Evolutionary conservation across 192 early-diverging fungal genomes (phyloP), one percentile per base, ranked within the genome.

Genomic region (Chytriomyces hyalinus): DNA sequence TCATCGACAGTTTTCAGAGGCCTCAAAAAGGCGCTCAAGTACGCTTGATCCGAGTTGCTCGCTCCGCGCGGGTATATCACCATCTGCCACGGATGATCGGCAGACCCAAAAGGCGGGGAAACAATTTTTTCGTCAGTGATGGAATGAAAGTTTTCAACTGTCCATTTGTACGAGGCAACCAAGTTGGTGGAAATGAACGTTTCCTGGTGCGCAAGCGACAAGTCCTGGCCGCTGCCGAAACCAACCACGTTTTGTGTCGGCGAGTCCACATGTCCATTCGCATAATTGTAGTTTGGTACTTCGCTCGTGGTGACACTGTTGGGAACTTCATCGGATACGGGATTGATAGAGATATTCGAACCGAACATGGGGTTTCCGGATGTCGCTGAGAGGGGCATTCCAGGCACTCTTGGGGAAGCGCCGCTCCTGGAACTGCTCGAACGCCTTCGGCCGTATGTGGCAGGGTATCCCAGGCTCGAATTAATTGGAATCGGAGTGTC

Each of bases 41-140:
- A 81, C 13, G 51, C 20, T 17, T 44, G 22, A 20, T 50, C 7
- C 36, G 36, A 36, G 50, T 80, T 78, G n/a, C 75, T 76, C 6
- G 78, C 72, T 5, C 86, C 86, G 43, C 69, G 64, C 0, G 86
- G 83, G 75, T 85, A 87, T 11, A 85, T 48, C 1, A 84, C 81
- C 49, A 87, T 66, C 73, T 87, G 86, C 83, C 84, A 87, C 22
- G 66, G 50, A 78, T 82, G 84, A 44, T 85, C 81, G 8, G 53
- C 17, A 24, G 83, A 81, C 5, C 86, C 86, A 78, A 87, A 87
- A 17, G 84, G 83, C 20, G 78, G 73, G 11, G 86, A 87, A 20
- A 87, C 86, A 46, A 87, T n/a, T 75, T 87, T 87, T 48, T 87
- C 82, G 26, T 82, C 80, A 47, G 57, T 44, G 7, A 72, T 46